phyloP scores from a whole-genome alignment of 345 rosid species.

The Geranium brycei region DNA sequence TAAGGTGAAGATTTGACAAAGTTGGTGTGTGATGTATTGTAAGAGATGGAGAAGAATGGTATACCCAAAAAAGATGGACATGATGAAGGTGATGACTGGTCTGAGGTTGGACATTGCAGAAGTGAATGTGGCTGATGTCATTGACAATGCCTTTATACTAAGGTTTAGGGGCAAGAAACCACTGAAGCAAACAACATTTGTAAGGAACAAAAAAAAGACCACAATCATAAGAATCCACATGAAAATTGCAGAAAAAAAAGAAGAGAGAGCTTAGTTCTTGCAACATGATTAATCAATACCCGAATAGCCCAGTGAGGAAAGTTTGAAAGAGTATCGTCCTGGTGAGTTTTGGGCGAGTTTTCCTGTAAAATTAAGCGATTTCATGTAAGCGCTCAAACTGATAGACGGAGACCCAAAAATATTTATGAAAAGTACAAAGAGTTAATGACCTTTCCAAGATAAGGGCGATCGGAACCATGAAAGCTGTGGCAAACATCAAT shows the following conservation, averaged over 20 bases:
- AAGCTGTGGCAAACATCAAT: slow-evolving; percentile 3
- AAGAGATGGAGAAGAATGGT: too few relatives aligned
- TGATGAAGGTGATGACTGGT: slow-evolving; percentile 17
- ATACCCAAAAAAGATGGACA: slow-evolving; percentile 15
- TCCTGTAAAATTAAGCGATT: slow-evolving; percentile 2
- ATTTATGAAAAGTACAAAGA: too few relatives aligned
- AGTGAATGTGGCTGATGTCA: slow-evolving; percentile 20
- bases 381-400: not conserved
- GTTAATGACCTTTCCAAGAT: slow-evolving; percentile 1
- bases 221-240: too few relatives aligned
- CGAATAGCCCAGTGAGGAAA: slow-evolving; percentile 9
- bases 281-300: slow-evolving; percentile 5
- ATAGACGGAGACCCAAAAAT: too few relatives aligned
- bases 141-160: slow-evolving; percentile 3
- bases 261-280: not conserved
- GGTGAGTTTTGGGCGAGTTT: slow-evolving; percentile 8
- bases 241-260: too few relatives aligned
- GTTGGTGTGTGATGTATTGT: not conserved
- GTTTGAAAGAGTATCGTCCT: slow-evolving; percentile 9
- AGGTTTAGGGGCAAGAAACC: slow-evolving; percentile 9
- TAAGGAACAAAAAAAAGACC: too few relatives aligned
- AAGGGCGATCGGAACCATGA: slow-evolving; percentile 10
- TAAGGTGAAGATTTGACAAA: not conserved
- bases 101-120: slow-evolving; percentile 13
- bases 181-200: slow-evolving; percentile 1